A percentile compares a stretch with the other conserved stretches of the same genome.
Conservation (phyloP, 2,329 filamentous ascomycete genomes). For the Endoconidiophora laricicola region DNA sequence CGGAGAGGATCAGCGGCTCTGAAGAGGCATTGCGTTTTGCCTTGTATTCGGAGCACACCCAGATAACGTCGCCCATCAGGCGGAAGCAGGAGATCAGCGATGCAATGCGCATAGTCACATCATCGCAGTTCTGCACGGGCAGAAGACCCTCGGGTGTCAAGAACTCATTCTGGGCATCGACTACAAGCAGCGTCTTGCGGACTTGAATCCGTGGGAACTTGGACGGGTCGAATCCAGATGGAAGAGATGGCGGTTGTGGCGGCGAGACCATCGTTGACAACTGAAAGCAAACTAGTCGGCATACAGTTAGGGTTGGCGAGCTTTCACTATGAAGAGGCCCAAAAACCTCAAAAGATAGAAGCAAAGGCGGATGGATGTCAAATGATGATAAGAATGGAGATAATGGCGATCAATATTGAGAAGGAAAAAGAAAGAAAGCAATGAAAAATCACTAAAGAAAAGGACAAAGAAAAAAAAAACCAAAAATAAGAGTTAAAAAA, state of each 20-base stretch:
- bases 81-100: constrained; percentile 58
- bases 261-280: background rate
- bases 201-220: constrained; percentile 40
- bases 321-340: background rate
- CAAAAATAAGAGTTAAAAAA: background rate
- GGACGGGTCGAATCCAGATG: constrained; percentile 30
- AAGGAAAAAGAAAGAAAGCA: background rate
- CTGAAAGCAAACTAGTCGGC: too few species aligned
- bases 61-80: constrained; percentile 54
- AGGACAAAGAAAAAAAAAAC: background rate
- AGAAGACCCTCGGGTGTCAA: constrained; percentile 51
- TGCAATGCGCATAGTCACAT: constrained; percentile 51
- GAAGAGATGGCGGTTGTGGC: background rate
- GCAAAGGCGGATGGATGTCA: background rate
- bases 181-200: constrained; percentile 56
- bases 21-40: constrained; percentile 27
- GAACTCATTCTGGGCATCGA: constrained; percentile 89
- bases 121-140: constrained; percentile 43
- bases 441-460: background rate
- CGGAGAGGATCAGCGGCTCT: background rate
- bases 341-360: background rate
- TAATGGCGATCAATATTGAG: too few species aligned
- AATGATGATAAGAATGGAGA: too few species aligned
- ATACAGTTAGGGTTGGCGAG: background rate
- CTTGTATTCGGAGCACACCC: constrained; percentile 65